A percentile compares a stretch with the other conserved stretches of the same genome.
Evolutionary conservation across 495 filamentous ascomycete species (phyloP).

Genomic region (Collariella sp.): DNA sequence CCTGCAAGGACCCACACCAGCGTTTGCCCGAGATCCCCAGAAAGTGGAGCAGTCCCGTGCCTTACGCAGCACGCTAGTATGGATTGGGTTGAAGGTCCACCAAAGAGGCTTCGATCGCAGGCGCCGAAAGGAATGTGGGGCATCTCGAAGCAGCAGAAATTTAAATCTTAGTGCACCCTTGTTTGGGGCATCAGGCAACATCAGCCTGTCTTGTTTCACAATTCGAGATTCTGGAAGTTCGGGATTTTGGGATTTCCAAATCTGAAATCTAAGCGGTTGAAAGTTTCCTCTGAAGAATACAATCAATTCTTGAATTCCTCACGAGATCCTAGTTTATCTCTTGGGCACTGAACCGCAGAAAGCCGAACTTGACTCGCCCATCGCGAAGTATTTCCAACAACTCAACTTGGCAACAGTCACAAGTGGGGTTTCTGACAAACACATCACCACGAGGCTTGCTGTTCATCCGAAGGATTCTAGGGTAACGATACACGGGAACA

Average conservation of each 20-base stretch:
- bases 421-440: too few relatives aligned
- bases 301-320: too few relatives aligned
- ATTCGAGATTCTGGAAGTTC: neutral
- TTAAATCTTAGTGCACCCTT: conserved; percentile 21
- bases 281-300: too few relatives aligned
- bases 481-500: too few relatives aligned
- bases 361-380: too few relatives aligned
- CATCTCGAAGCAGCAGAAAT: conserved; percentile 9
- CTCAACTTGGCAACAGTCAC: too few relatives aligned
- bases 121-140: conserved; percentile 4
- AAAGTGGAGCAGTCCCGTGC: neutral
- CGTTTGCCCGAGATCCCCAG: conserved; percentile 1
- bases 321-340: too few relatives aligned
- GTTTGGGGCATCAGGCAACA: neutral
- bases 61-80: conserved; percentile 6
- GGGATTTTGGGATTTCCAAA: neutral
- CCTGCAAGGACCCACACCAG: neutral
- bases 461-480: too few relatives aligned
- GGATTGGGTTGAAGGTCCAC: neutral
- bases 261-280: too few relatives aligned
- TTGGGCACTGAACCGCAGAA: too few relatives aligned
- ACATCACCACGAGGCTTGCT: too few relatives aligned
- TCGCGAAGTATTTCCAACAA: too few relatives aligned
- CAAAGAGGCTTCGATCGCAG: neutral
- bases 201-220: neutral